These are phyloP conservation scores for Sindora glabra DNA, from an alignment of 306 rosid species.

Conservation along the genomic window DNA sequence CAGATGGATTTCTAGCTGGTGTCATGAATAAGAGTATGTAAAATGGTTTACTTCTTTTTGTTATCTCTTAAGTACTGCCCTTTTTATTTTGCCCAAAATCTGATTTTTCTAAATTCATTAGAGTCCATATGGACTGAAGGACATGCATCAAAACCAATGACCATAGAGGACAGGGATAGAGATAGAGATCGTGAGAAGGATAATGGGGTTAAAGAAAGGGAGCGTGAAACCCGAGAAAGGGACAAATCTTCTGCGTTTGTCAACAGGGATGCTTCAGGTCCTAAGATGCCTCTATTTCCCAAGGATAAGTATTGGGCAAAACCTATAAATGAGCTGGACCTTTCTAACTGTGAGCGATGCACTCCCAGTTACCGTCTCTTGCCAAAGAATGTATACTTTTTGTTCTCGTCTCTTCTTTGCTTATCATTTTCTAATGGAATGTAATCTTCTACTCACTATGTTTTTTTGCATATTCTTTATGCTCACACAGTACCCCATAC, in stretches of 20 bases:
- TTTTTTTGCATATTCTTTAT: slow-evolving; percentile 3
- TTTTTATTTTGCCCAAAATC: slow-evolving; percentile 5
- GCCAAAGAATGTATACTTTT: slow-evolving; percentile 68
- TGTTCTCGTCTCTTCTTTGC: slow-evolving; percentile 1
- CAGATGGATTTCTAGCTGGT: slow-evolving; percentile 96
- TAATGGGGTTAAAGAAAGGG: slow-evolving; percentile 74
- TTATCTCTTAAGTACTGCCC: slow-evolving; percentile 8
- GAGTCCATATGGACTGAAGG: slow-evolving; percentile 86
- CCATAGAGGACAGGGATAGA: slow-evolving; percentile 72
- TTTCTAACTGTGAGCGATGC: slow-evolving; percentile 91
- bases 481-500: slow-evolving; percentile 77
- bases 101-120: slow-evolving; percentile 28
- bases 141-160: slow-evolving; percentile 46
- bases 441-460: slow-evolving; percentile 7
- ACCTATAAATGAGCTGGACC: slow-evolving; percentile 97
- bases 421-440: background rate
- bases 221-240: slow-evolving; percentile 65
- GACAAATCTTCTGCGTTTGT: slow-evolving; percentile 42
- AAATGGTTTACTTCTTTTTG: slow-evolving; percentile 19
- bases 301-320: slow-evolving; percentile 86
- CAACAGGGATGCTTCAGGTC: slow-evolving; percentile 64
- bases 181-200: slow-evolving; percentile 61
- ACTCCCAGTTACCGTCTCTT: slow-evolving; percentile 94
- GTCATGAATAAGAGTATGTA: slow-evolving; percentile 95
- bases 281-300: slow-evolving; percentile 62